Base-by-base conservation (phyloP, 352 stramenopile species). In the Pythium periplocum region DNA sequence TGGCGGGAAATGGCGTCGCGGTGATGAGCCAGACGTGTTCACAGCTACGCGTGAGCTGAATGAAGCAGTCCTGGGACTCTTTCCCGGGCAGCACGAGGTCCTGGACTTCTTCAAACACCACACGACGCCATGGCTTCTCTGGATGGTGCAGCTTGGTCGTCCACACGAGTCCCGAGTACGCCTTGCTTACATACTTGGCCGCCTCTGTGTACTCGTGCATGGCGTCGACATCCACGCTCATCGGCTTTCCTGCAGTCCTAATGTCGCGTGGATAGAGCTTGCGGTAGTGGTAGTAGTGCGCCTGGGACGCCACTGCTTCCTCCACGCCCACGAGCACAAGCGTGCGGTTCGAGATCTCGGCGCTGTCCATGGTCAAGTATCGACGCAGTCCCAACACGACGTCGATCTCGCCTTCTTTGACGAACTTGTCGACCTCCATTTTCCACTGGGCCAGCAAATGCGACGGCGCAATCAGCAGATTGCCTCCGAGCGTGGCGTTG, bases 61-160 rank as follows among this genome's bases (percentile, higher is more conserved):
- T 73, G 45, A 95, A 87, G 57, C 85, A 93, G 56, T 95, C 83
- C 45, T 90, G 75, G 4, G 75, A 75, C 45, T 73, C 61, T 30
- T 83, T 86, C 3, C 83, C 85, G 2, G 80, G 75, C 17, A 86
- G 61, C 6, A 93, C 85, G 7, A 95, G 67, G 59, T 93, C 85
- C 52, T 95, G 85, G 17, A 95, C 83, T 59, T 95, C 85, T 60
- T 95, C 85, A 66, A 93, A 95, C 36, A 95, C 71, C 4, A 93
- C 83, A 4, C 85, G 75, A 36, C 83, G 73, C 80, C 83, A 92
- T 8, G 69, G 69, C 45, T 88, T 86, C 31, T 69, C 60, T 0
- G 82, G 85, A 3, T 85, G 45, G 55, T 93, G 82, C 48, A 95
- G 53, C 9, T 51, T 57, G 1, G 75, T 81, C 4, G 81, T 75